A percentile compares a stretch with the other conserved stretches of the same genome.
Conservation (phyloP, 495 filamentous ascomycete species). For the Penicillium coffeae region DNA sequence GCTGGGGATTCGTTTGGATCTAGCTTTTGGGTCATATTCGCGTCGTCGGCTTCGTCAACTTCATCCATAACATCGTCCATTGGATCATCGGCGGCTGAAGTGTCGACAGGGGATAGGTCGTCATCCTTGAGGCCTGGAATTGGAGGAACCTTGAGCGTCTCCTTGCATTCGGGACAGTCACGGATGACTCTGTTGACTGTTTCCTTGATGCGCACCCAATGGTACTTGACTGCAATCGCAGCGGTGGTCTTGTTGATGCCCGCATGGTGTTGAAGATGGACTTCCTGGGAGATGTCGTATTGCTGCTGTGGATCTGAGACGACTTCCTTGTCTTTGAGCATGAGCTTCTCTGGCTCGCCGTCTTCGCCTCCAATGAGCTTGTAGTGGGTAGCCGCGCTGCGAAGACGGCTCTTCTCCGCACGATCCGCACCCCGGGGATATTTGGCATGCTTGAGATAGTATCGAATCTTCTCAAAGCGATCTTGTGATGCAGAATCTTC, state of each 20-base stretch:
- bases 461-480: slow-evolving; percentile 96
- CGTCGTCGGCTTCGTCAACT: too few relatives aligned
- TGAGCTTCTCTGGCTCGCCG: slow-evolving; percentile 66
- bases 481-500: slow-evolving; percentile 93
- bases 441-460: slow-evolving; percentile 91
- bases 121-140: slow-evolving; percentile 28
- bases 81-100: slow-evolving; percentile 14
- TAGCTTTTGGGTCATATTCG: too few relatives aligned
- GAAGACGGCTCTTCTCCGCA: slow-evolving; percentile 89
- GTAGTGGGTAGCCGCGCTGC: slow-evolving; percentile 94
- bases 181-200: slow-evolving; percentile 92
- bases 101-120: slow-evolving; percentile 21
- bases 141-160: slow-evolving; percentile 57
- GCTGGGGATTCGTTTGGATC: slow-evolving; percentile 23
- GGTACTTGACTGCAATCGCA: slow-evolving; percentile 86
- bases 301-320: slow-evolving; percentile 87
- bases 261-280: slow-evolving; percentile 76
- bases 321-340: slow-evolving; percentile 98
- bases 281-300: slow-evolving; percentile 77
- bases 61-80: slow-evolving; percentile 15
- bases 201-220: slow-evolving; percentile 99
- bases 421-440: slow-evolving; percentile 92
- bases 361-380: slow-evolving; percentile 57
- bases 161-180: slow-evolving; percentile 88
- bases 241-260: slow-evolving; percentile 99